These are phyloP conservation scores for Fusarium pseudocircinatum DNA, from an alignment of 2,329 filamentous ascomycete species.

Conservation along the genomic window DNA sequence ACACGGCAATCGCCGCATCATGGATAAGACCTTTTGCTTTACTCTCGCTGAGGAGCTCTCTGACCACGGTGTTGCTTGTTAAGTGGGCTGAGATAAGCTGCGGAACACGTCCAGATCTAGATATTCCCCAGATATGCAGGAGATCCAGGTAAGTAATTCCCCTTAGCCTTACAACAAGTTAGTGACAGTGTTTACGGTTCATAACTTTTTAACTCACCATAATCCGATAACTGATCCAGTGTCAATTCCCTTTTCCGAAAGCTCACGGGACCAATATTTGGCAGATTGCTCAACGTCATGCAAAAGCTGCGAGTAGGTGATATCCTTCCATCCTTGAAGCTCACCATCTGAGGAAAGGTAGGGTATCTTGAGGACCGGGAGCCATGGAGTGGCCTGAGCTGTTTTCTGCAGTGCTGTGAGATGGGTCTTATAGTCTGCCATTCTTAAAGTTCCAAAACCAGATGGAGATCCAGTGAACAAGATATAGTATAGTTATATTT, in stretches of 20 bases:
- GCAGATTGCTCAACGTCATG: not conserved
- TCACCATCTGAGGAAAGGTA: not conserved
- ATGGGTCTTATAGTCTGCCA: not conserved
- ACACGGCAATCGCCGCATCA: not conserved
- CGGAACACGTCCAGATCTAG: not conserved
- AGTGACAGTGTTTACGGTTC: too few relatives aligned
- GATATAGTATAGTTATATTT: not conserved
- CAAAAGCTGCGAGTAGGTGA: not conserved
- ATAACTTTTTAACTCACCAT: too few relatives aligned
- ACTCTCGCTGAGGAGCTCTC: not conserved
- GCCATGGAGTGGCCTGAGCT: not conserved
- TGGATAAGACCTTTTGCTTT: not conserved
- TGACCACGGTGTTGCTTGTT: not conserved
- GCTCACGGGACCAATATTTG: not conserved
- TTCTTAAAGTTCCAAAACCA: accelerated
- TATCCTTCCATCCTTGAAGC: not conserved
- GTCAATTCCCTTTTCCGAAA: not conserved
- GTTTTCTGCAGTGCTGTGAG: not conserved
- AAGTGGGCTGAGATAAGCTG: not conserved
- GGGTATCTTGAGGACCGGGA: not conserved
- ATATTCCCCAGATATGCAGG: not conserved
- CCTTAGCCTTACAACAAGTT: not conserved
- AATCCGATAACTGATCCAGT: not conserved
- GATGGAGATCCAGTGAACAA: not conserved
- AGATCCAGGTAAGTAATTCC: not conserved